Evolutionary conservation across 371 early-diverging fungal species (phyloP), one percentile per base, ranked within the genome.

Genomic region (Mucor mucedo): DNA sequence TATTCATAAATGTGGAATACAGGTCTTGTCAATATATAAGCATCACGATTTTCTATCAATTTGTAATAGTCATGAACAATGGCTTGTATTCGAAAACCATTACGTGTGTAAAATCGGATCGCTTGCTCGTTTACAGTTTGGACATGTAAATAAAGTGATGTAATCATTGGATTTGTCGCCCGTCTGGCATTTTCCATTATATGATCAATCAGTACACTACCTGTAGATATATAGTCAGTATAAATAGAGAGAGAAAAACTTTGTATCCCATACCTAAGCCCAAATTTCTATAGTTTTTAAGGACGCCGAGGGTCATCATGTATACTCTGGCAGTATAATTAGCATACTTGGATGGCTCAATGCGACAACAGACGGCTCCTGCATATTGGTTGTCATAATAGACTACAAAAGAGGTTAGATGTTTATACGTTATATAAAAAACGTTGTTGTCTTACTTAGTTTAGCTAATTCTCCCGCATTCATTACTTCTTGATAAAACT

Each of bases 221-320:
- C 71, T 71, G 32, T 9, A 53, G 11, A 35, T 28, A 4, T 11
- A 30, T 4, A 56, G 0, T 35, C 8, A 33, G 0, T 27, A 29
- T 29, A 30, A 58, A 45, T 4, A 30, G 29, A 4, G 29, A 2
- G n/a, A 8, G 21, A 4, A 4, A 39, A 21, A 48, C 38, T n/a
- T 30, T n/a, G 29, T 9, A 4, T 11, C 27, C 21, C 35, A 16
- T 71, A 66, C 71, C 71, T 56, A 71, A 49, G 10, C 71, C 71
- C 29, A 63, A 28, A n/a, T 52, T 66, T 48, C 66, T 54, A 35
- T 63, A 66, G 4, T 50, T 47, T 27, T 60, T 50, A 10, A 66
- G 16, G 21, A 71, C 58, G 16, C 67, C 71, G 11, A 71, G 48
- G 2, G 71, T 71, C 66, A 66, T 66, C 61, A 71, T 71, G 39